Percentiles rank a stretch among this genome's conserved stretches.
phyloP scores from a whole-genome alignment of 2,329 filamentous ascomycete species.

The Colletotrichum tabaci region DNA sequence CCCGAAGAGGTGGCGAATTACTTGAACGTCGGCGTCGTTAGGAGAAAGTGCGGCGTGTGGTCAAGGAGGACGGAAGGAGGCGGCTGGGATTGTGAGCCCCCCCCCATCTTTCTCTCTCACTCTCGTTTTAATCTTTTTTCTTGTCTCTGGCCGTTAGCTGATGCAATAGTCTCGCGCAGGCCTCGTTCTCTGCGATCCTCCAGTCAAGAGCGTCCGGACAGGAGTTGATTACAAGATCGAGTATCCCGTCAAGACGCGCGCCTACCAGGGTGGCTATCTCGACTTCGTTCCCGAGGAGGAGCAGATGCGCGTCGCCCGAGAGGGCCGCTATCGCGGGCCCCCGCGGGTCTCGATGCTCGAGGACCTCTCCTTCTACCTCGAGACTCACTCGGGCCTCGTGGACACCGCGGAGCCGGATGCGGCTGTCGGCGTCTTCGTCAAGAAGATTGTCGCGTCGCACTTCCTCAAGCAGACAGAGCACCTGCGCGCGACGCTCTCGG shows the following conservation, averaged over 20 bases:
- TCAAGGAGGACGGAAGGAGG: slow-evolving; percentile 34
- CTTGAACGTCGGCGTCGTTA: slow-evolving; percentile 44
- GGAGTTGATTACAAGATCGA: slow-evolving; percentile 41
- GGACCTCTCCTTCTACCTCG: slow-evolving; percentile 47
- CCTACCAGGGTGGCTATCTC: slow-evolving; percentile 47
- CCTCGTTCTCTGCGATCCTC: slow-evolving; percentile 46
- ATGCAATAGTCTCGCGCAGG: slow-evolving; percentile 22
- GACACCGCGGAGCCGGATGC: slow-evolving; percentile 31
- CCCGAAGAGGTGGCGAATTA: slow-evolving; percentile 40
- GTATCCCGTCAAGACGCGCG: slow-evolving; percentile 39
- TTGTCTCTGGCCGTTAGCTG: background rate
- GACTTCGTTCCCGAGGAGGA: slow-evolving; percentile 46
- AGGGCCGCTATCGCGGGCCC: slow-evolving; percentile 39
- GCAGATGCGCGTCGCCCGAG: slow-evolving; percentile 34
- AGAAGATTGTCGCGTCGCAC: slow-evolving; percentile 47
- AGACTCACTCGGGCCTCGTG: slow-evolving; percentile 40
- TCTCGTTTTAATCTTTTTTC: too few species aligned
- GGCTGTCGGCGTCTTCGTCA: slow-evolving; percentile 43
- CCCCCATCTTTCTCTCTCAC: background rate
- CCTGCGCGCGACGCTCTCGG: slow-evolving; percentile 44
- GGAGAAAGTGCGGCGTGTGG: slow-evolving; percentile 46
- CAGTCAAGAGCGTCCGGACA: slow-evolving; percentile 43
- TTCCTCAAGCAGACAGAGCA: slow-evolving; percentile 46
- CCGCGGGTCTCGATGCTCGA: slow-evolving; percentile 44
- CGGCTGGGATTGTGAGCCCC: slow-evolving; percentile 45